Evolutionary conservation across 768 basidiomycete genomes (phyloP).

Genomic region (Amanita thiersii): DNA sequence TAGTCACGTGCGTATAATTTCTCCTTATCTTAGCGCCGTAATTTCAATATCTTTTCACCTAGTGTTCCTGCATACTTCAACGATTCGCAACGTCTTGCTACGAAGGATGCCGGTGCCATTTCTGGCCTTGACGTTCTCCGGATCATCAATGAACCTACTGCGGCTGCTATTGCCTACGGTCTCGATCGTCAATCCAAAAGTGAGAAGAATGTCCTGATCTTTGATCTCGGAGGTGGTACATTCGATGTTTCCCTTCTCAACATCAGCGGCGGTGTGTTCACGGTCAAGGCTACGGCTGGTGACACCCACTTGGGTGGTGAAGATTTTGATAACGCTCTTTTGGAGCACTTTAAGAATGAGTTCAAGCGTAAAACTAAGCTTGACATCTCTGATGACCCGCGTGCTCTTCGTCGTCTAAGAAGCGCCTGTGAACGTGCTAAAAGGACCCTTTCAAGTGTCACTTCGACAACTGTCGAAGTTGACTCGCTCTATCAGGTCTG

Average conservation of each 20-base stretch:
- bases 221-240: slow-evolving; percentile 99
- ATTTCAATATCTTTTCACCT: slow-evolving; percentile 8
- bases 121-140: slow-evolving; percentile 98
- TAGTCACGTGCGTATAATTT: slow-evolving; percentile 73
- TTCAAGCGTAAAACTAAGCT: slow-evolving; percentile 97
- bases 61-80: slow-evolving; percentile 99
- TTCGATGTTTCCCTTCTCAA: slow-evolving; percentile 99
- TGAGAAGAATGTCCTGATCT: slow-evolving; percentile 98
- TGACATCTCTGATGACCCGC: slow-evolving; percentile 95
- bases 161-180: slow-evolving; percentile 98
- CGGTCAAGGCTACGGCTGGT: slow-evolving; percentile 98
- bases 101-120: slow-evolving; percentile 98
- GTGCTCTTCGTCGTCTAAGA: slow-evolving; percentile 91
- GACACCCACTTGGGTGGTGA: slow-evolving; percentile 99
- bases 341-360: slow-evolving; percentile 99
- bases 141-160: slow-evolving; percentile 99
- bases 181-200: slow-evolving; percentile 90
- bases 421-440: slow-evolving; percentile 99
- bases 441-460: slow-evolving; percentile 95
- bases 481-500: slow-evolving; percentile 93
- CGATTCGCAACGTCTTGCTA: slow-evolving; percentile 98
- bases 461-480: slow-evolving; percentile 98
- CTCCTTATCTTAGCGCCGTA: not conserved
- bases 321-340: slow-evolving; percentile 97
- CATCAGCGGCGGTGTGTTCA: slow-evolving; percentile 97